These are phyloP conservation scores for Debaryomyces sp. DNA, from an alignment of 1,139 yeast genomes.

Conservation along the genomic window DNA sequence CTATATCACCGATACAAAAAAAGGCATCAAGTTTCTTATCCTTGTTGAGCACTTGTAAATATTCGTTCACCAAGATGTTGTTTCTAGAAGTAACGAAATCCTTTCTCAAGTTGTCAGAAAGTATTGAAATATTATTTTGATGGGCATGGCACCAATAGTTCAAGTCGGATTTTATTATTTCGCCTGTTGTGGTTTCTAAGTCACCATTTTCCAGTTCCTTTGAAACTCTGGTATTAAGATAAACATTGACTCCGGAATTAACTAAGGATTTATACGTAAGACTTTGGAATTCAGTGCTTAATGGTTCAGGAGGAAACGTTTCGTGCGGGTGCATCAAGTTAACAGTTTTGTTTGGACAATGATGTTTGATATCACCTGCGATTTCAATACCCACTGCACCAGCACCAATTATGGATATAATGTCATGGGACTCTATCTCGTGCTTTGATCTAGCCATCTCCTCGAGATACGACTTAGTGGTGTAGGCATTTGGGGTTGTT, in stretches of 20 bases:
- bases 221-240: conserved; percentile 20
- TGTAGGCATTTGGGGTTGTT: conserved; percentile 41
- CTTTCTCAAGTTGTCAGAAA: conserved; percentile 14
- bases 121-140: conserved; percentile 31
- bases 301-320: conserved; percentile 35
- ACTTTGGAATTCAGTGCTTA: conserved; percentile 27
- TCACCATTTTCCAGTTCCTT: conserved; percentile 26
- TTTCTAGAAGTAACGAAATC: conserved; percentile 29
- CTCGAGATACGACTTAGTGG: conserved; percentile 21
- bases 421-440: conserved; percentile 19
- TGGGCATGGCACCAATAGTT: conserved; percentile 43
- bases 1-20: conserved; percentile 46
- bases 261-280: conserved; percentile 23
- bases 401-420: conserved; percentile 37
- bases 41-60: conserved; percentile 33
- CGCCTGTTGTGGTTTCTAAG: conserved; percentile 26
- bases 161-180: conserved; percentile 25
- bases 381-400: conserved; percentile 47
- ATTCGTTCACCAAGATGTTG: conserved; percentile 38
- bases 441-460: conserved; percentile 29
- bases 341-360: conserved; percentile 29
- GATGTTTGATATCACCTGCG: conserved; percentile 38
- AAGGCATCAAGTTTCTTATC: conserved; percentile 23
- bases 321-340: conserved; percentile 35
- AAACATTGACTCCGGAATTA: conserved; percentile 13